Base-by-base conservation (phyloP, 2,329 filamentous ascomycete species). In the Niveomyces coronatus region DNA sequence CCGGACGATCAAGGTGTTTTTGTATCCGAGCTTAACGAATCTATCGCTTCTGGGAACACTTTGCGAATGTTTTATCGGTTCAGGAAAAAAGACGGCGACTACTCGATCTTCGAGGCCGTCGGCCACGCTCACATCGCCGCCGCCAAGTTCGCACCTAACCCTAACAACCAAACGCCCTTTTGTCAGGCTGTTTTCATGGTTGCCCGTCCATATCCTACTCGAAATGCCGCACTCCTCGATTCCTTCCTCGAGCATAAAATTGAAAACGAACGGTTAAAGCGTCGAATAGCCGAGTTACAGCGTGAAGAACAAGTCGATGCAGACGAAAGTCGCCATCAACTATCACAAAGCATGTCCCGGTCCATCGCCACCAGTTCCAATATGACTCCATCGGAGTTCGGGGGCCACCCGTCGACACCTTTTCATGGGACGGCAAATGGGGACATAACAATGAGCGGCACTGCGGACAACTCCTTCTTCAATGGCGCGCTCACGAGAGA, bases 221-320 rank as follows among this genome's bases (percentile, higher is more conserved):
- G 84, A 61, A 94, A 89, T 53, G 81, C 86, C 1, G 76, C 75
- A 4, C 69, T 95, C 9, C 69, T 95, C 15, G 88, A 96, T 61
- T 93, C 87, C 0, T 95, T 95, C 52, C 68, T 96, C 19, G 89
- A 96, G 57, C 88, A 95, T 64, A 95, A 95, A 61, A 89, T 94
- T 39, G 89, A 95, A 58, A 94, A 95, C 52, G 87, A 94, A 63
- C 76, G 88, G 4, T 62, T 96, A 34, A 79, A 77, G 51, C 82
- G 85, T 49, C 78, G 85, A 30, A 94, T 96, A 44, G 79, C 82
- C 14, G 86, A 93, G 60, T 67, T 95, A 39, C 85, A 84, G 48
- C 73, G 75, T 44, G 89, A 95, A 58, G 89, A 95, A 57, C 77
- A 81, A 40, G 84, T 88, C 39, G 88, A 93, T 44, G 70, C 71